Percentiles rank a stretch among this genome's conserved stretches.
Conservation (phyloP, 768 basidiomycete species). For the Naganishia vaughanmartiniae region DNA sequence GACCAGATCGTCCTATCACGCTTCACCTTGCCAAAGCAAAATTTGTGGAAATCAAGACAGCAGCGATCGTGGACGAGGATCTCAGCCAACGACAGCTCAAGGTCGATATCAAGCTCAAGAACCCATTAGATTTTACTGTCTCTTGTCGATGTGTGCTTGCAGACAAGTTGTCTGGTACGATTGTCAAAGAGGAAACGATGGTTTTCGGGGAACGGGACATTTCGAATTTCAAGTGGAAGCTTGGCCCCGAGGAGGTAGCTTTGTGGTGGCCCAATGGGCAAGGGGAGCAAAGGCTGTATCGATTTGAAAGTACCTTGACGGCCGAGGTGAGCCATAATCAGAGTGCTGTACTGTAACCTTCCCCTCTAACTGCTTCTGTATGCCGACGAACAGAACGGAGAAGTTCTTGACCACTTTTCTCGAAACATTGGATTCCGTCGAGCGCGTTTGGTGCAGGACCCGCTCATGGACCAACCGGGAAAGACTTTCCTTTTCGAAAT, state of each 20-base stretch:
- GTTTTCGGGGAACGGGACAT: conserved; percentile 39
- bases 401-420: neutral
- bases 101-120: conserved; percentile 48
- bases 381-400: conserved; percentile 27
- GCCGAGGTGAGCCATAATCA: neutral
- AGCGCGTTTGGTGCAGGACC: conserved; percentile 73
- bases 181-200: conserved; percentile 53
- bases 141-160: conserved; percentile 58
- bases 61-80: conserved; percentile 62
- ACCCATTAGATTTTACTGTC: conserved; percentile 48
- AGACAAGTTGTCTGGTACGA: conserved; percentile 56
- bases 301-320: neutral
- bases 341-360: no score
- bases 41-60: conserved; percentile 66
- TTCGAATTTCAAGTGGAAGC: conserved; percentile 57
- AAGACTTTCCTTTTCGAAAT: conserved; percentile 84
- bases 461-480: conserved; percentile 71
- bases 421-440: conserved; percentile 69
- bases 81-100: conserved; percentile 56
- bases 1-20: conserved; percentile 67
- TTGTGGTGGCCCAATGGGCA: conserved; percentile 86
- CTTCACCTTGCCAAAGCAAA: conserved; percentile 67
- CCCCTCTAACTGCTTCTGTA: neutral
- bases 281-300: conserved; percentile 76
- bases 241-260: conserved; percentile 58